Evolutionary conservation across 2,329 filamentous ascomycete species (phyloP).

Genomic region (Verticillium albo-atrum): DNA sequence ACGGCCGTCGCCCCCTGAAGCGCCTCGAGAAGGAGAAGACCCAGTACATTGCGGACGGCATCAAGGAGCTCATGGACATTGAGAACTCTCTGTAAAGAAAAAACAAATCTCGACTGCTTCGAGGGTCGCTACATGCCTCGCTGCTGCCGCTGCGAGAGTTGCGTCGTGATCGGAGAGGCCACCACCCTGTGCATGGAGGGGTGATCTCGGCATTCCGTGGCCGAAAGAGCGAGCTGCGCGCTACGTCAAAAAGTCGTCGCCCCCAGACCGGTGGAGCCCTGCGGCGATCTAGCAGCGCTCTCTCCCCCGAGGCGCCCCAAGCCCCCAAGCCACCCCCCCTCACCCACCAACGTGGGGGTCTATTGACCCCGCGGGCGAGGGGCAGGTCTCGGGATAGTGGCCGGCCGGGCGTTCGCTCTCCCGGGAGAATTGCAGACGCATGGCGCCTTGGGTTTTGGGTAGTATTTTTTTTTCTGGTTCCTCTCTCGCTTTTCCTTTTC

Average conservation of each 20-base stretch:
- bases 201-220: background rate
- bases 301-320: background rate
- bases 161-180: too few species aligned
- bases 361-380: background rate
- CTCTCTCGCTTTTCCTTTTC: background rate
- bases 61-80: slow-evolving; percentile 61
- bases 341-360: background rate
- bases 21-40: slow-evolving; percentile 55
- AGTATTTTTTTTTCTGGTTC: background rate
- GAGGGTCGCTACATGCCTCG: background rate
- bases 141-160: background rate
- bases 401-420: background rate
- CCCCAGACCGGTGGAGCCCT: background rate
- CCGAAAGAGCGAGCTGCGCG: background rate
- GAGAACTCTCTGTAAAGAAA: slow-evolving; percentile 54
- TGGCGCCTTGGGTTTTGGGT: background rate
- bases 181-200: too few species aligned
- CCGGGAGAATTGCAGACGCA: background rate
- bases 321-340: background rate
- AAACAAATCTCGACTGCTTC: background rate
- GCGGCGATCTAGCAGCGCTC: background rate
- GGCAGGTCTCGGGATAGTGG: background rate
- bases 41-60: slow-evolving; percentile 48
- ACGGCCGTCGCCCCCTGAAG: slow-evolving; percentile 69
- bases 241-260: background rate